These are phyloP conservation scores for Cyberlindnera subsufficiens DNA, from an alignment of 805 yeast genomes.

Conservation along the genomic window DNA sequence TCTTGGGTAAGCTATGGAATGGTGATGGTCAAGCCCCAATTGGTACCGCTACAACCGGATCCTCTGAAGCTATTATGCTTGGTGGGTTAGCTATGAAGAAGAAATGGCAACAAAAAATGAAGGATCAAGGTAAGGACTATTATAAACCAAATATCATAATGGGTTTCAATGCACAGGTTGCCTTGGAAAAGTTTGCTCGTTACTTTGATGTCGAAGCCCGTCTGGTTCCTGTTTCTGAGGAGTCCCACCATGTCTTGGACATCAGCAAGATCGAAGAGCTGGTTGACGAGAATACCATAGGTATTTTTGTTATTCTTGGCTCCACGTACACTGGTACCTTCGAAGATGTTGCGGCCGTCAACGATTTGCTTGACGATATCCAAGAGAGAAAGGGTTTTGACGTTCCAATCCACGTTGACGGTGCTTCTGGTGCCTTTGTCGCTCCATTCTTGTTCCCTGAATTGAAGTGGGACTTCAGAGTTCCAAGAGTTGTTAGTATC, in stretches of 20 bases:
- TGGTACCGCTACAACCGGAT: constrained; percentile 92
- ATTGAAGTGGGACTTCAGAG: constrained; percentile 76
- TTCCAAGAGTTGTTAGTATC: constrained; percentile 74
- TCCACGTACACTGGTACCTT: constrained; percentile 92
- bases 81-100: constrained; percentile 93
- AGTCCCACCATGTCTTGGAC: constrained; percentile 62
- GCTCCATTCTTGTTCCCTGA: constrained; percentile 82
- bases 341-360: constrained; percentile 64
- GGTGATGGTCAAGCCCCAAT: constrained; percentile 53
- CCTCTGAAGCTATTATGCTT: constrained; percentile 89
- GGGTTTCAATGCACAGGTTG: constrained; percentile 94
- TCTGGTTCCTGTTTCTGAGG: constrained; percentile 57
- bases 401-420: constrained; percentile 88
- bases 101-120: constrained; percentile 70
- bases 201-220: constrained; percentile 90
- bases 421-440: constrained; percentile 85
- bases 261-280: constrained; percentile 49
- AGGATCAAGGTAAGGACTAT: constrained; percentile 50
- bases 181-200: constrained; percentile 88
- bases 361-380: constrained; percentile 60
- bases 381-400: constrained; percentile 60
- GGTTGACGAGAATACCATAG: constrained; percentile 89
- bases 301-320: constrained; percentile 82
- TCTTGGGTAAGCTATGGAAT: constrained; percentile 76
- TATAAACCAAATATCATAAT: constrained; percentile 78